Base-by-base conservation (phyloP, 192 early-diverging fungal species). In the Mortierella antarctica region DNA sequence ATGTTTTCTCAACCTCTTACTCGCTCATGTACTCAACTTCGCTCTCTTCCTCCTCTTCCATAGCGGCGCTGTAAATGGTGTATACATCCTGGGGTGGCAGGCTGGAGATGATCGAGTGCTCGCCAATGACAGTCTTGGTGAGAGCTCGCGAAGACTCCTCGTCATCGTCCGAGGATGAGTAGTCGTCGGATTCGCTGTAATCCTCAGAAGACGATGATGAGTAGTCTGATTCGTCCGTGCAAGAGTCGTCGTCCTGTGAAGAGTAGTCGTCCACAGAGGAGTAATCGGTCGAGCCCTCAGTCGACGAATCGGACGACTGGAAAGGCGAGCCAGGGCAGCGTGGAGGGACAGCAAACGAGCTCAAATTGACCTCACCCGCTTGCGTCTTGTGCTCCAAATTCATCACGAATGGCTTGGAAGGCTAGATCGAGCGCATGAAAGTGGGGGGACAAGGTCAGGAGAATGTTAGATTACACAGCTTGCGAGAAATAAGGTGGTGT, bases 321-420 rank as follows among this genome's bases (percentile, higher is more conserved):
- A 66, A 70, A 1, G 76, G 62, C 6, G 76, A 70, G 7, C 62
- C 68, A 5, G 62, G 62, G 69, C 76, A 79, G 21, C 64, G 76
- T 23, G 74, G 74, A 45, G 74, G 74, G 31, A 79, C 69, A 5
- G 60, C 63, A 15, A 79, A 71, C 9, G 76, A 53, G 64, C 56
- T 71, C 51, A 79, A 23, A 17, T 79, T 64, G 39, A 79, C 76
- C 31, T 79, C 68, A 23, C 76, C 76, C 13, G 76, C 69, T 0
- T 50, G 56, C 0, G 76, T 79, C 69, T 79, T 79, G 58, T 79
- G 76, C 58, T 79, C 76, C 68, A 79, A 51, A 31, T 79, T 79
- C 76, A 79, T 79, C 14, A 71, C 69, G 51, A 79, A 79, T 11
- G 74, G 74, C 62, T 71, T 65, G 5, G 76, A 79, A 17, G 54